Conservation (phyloP, 345 rosid genomes). For the Geranium rotundifolium region DNA sequence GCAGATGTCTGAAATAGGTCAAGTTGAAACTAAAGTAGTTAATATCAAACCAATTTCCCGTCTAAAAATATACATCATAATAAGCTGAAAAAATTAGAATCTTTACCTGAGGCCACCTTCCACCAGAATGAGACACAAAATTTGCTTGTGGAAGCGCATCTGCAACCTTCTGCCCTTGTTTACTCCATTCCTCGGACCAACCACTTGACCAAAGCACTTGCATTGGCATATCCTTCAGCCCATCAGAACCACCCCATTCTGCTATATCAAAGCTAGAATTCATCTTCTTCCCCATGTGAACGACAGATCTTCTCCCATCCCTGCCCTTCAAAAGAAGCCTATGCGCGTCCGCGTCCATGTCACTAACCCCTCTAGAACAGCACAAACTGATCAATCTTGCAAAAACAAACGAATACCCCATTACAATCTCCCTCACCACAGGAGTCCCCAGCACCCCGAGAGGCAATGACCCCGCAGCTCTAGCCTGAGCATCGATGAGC, state of each 20-base stretch:
- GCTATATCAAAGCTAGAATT: constrained; percentile 65
- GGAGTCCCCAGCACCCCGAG: constrained; percentile 47
- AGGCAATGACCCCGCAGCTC: constrained; percentile 48
- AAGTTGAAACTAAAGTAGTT: too few relatives aligned
- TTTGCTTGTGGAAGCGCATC: constrained; percentile 67
- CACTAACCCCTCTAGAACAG: constrained; percentile 43
- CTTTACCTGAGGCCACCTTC: constrained; percentile 90
- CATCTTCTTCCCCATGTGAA: constrained; percentile 46
- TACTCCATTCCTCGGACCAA: constrained; percentile 60
- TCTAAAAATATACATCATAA: too few relatives aligned
- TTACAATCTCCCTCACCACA: constrained; percentile 39
- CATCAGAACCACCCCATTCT: constrained; percentile 67
- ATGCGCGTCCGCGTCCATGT: constrained; percentile 49
- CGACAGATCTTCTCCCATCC: constrained; percentile 54
- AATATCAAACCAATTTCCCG: too few relatives aligned
- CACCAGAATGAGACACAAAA: constrained; percentile 57
- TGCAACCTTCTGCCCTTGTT: constrained; percentile 44
- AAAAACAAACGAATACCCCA: constrained; percentile 37
- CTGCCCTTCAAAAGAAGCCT: constrained; percentile 64
- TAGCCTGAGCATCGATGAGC: constrained; percentile 56
- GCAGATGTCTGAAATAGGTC: too few relatives aligned
- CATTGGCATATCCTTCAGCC: constrained; percentile 45
- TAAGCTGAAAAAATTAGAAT: constrained; percentile 2
- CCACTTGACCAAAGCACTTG: constrained; percentile 70
- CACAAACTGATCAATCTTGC: constrained; percentile 40